Percentiles rank a stretch among this genome's conserved stretches.
Conservation (phyloP, 192 early-diverging fungal species). For the Gonapodya prolifera region DNA sequence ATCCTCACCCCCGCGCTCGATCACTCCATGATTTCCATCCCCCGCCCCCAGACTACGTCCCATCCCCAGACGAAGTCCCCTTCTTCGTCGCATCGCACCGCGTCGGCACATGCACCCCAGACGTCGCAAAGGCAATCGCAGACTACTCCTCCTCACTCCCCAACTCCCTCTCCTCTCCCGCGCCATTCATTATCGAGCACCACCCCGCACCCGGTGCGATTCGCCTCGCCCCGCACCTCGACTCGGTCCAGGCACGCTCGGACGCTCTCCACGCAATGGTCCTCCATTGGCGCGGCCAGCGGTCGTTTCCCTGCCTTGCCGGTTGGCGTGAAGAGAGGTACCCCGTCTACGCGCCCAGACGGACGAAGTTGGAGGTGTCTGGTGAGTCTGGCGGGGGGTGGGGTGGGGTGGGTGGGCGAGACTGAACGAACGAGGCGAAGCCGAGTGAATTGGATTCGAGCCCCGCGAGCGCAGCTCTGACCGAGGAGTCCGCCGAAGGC, state of each 20-base stretch:
- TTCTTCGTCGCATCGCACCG: neutral
- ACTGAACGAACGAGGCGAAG: neutral
- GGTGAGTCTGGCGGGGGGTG: no score
- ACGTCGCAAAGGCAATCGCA: neutral
- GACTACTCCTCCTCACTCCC: neutral
- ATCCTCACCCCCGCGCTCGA: no score
- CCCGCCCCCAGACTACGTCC: neutral
- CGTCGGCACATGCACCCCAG: neutral
- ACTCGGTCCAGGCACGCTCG: neutral
- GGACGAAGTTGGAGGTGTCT: slow-evolving; percentile 10
- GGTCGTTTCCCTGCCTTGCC: slow-evolving; percentile 16
- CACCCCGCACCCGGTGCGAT: neutral
- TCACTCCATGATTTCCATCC: no score
- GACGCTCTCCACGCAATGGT: slow-evolving; percentile 14
- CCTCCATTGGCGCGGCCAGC: neutral
- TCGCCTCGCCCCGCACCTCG: neutral
- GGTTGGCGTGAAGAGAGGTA: slow-evolving; percentile 84
- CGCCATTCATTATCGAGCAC: neutral
- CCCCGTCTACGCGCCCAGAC: slow-evolving; percentile 50
- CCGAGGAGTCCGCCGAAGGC: no score
- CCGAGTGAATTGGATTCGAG: neutral
- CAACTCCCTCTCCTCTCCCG: neutral
- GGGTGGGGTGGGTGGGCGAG: no score
- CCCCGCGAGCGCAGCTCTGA: no score
- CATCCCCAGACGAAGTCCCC: neutral